Evolutionary conservation across 2,329 filamentous ascomycete species (phyloP).

Genomic region (Lachnellula suecica): DNA sequence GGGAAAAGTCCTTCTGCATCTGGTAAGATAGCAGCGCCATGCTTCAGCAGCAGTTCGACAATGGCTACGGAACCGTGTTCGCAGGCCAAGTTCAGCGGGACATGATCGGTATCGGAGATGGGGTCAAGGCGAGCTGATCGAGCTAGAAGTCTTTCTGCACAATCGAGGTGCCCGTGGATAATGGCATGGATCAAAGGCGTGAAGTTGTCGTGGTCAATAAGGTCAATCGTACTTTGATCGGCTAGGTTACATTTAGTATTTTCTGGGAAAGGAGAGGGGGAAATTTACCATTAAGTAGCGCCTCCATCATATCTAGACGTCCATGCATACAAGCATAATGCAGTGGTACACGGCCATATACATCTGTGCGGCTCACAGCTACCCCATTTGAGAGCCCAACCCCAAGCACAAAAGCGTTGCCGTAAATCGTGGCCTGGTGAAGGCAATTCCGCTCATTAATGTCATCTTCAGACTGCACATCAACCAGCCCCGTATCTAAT

Average conservation of each 20-base stretch:
- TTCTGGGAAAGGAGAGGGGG: neutral
- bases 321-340: constrained; percentile 98
- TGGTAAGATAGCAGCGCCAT: constrained; percentile 79
- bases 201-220: constrained; percentile 95
- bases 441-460: constrained; percentile 97
- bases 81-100: constrained; percentile 91
- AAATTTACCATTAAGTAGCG: constrained; percentile 61
- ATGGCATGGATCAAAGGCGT: constrained; percentile 95
- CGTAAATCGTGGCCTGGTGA: constrained; percentile 95
- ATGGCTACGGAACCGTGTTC: constrained; percentile 87
- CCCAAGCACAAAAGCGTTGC: constrained; percentile 74
- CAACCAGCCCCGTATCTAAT: constrained; percentile 77
- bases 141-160: constrained; percentile 74
- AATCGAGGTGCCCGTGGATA: constrained; percentile 79
- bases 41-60: constrained; percentile 79
- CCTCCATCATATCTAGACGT: constrained; percentile 76
- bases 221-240: constrained; percentile 74
- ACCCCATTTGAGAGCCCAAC: constrained; percentile 75
- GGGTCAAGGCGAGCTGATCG: constrained; percentile 85
- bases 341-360: constrained; percentile 89
- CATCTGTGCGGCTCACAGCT: constrained; percentile 78
- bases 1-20: constrained; percentile 96
- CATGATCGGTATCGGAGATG: constrained; percentile 82
- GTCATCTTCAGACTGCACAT: constrained; percentile 92
- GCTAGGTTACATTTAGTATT: constrained; percentile 40